Conservation (phyloP, 352 stramenopile genomes). For the Pythium rhizo-oryzae region DNA sequence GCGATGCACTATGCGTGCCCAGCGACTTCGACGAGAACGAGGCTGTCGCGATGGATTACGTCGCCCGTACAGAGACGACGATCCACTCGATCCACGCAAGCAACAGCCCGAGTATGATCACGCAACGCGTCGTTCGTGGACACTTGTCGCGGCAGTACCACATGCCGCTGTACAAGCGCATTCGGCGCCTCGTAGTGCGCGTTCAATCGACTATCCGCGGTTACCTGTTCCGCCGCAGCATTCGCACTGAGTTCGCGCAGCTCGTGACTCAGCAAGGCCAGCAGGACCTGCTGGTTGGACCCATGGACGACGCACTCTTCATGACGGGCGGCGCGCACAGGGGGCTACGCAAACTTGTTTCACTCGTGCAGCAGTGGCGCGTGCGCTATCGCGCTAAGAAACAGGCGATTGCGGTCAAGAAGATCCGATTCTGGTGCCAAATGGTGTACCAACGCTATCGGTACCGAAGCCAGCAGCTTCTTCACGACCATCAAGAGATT, state of each 20-base stretch:
- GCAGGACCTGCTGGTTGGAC: constrained; percentile 49
- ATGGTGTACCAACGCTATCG: constrained; percentile 70
- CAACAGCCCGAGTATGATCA: constrained; percentile 50
- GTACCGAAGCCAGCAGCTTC: constrained; percentile 53
- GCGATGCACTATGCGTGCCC: constrained; percentile 39
- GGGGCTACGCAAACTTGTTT: constrained; percentile 53
- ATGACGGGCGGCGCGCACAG: constrained; percentile 40
- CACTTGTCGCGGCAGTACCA: constrained; percentile 48
- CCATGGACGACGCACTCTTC: constrained; percentile 32
- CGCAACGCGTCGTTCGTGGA: constrained; percentile 47
- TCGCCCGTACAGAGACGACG: constrained; percentile 31
- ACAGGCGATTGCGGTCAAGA: constrained; percentile 67
- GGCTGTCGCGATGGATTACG: constrained; percentile 38
- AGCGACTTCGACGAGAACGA: constrained; percentile 56
- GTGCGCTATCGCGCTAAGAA: constrained; percentile 54
- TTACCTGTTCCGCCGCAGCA: constrained; percentile 56
- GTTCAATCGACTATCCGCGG: constrained; percentile 63
- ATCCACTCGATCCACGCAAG: constrained; percentile 35
- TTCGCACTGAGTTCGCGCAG: constrained; percentile 51
- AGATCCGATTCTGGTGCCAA: constrained; percentile 81
- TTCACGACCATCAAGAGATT: constrained; percentile 61
- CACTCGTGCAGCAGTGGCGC: constrained; percentile 60
- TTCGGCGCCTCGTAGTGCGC: constrained; percentile 52
- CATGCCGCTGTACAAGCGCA: constrained; percentile 43
- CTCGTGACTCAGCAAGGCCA: constrained; percentile 50